Evolutionary conservation across 768 basidiomycete species (phyloP), one percentile per base, ranked within the genome.

Genomic region (Coprinopsis sp.): DNA sequence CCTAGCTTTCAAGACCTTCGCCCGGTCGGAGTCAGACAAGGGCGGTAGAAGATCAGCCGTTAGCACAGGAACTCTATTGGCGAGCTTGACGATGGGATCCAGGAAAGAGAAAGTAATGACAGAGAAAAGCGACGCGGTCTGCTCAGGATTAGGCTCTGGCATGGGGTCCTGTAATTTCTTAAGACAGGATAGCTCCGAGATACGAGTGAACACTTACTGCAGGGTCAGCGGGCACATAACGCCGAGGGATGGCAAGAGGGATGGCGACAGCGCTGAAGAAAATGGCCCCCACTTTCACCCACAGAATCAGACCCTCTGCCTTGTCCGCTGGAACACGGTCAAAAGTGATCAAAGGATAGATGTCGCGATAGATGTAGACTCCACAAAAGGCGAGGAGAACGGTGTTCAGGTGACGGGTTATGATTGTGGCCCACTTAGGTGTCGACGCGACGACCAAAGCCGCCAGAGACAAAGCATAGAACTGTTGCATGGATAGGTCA

Each of bases 21-120:
- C 62, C 45, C 62, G 48, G 51, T 87, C 84, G 46, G 77, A 78
- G 49, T 87, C 83, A 2, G 81, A 79, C 65, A 87, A 71, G 1
- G 78, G 78, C 12, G 83, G 82, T 24, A 84, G 63, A 46, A 80
- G 63, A 40, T 84, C 79, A 34, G 70, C 64, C 1, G 76, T 58
- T 1, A 83, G 58, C 55, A 74, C 76, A 2, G 71, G 61, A 23
- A 73, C 52, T 14, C 67, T 63, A 48, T 73, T 72, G 3, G 76
- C 78, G 25, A 65, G 54, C 44, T 68, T 69, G 18, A 84, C 63
- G 44, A 76, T 61, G 1, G 72, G 69, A 48, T 86, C 79, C 53
- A 86, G 61, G 65, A 76, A 87, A 19, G 68, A 64, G 58, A 75
- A 84, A 10, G 70, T 58, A 4, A 69, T 34, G 12, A 71, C 51